phyloP scores from a whole-genome alignment of 352 stramenopile genomes.

The Elongisporangium anandrum region DNA sequence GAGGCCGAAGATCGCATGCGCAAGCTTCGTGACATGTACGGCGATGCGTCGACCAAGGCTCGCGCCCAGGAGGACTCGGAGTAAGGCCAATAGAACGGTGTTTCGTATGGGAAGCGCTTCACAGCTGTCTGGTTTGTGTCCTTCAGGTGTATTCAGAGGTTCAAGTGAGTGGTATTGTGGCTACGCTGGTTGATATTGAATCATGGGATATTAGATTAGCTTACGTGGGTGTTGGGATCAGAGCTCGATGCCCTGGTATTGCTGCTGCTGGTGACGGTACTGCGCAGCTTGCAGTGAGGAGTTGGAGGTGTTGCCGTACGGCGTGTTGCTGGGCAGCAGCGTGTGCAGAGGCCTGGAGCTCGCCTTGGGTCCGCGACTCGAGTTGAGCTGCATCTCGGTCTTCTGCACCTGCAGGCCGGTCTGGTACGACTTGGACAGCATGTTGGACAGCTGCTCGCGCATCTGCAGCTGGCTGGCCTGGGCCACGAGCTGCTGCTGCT shows the following conservation, averaged over 20 bases:
- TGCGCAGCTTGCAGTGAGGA: conserved; percentile 1
- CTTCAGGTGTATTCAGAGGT: too few species aligned
- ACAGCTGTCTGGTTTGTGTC: too few species aligned
- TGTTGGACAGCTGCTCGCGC: conserved; percentile 32
- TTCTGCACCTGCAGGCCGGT: conserved; percentile 45
- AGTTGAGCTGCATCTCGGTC: conserved; percentile 19
- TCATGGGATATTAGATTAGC: not conserved
- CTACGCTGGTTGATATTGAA: not conserved
- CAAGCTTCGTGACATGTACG: conserved; percentile 74
- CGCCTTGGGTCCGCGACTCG: not conserved
- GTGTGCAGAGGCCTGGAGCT: not conserved
- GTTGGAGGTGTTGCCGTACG: conserved; percentile 14
- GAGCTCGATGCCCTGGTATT: not conserved
- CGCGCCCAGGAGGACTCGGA: conserved; percentile 1
- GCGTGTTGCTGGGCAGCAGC: not conserved
- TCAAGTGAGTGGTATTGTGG: too few species aligned
- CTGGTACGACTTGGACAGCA: conserved; percentile 50
- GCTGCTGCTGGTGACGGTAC: not conserved
- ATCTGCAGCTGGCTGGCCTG: conserved; percentile 24
- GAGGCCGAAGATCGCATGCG: conserved; percentile 63
- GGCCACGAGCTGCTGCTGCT: conserved; percentile 12
- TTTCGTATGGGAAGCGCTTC: too few species aligned
- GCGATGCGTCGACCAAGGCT: conserved; percentile 60
- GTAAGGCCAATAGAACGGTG: conserved; percentile 2
- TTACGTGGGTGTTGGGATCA: not conserved